Evolutionary conservation across 2,329 filamentous ascomycete genomes (phyloP).

Genomic region (Verruconis gallopava): DNA sequence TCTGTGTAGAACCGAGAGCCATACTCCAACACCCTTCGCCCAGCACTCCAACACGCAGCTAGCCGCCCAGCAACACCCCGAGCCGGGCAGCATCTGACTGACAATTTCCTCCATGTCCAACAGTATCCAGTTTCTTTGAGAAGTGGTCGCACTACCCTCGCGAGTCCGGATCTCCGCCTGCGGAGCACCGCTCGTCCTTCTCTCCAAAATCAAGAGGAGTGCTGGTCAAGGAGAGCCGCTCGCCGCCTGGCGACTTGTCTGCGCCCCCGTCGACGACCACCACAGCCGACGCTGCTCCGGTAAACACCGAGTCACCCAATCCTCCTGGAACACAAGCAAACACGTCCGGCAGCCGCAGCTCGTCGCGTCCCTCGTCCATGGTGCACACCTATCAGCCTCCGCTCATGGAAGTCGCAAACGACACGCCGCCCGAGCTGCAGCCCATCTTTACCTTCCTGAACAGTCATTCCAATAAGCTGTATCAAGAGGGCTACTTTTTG

Average conservation of each 20-base stretch:
- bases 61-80: no score
- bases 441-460: constrained; percentile 91
- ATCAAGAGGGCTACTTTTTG: constrained; percentile 94
- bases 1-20: no score
- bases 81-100: no score
- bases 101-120: no score
- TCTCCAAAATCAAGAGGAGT: not conserved
- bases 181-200: not conserved
- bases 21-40: no score
- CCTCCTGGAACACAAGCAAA: constrained; percentile 26
- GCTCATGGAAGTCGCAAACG: constrained; percentile 69
- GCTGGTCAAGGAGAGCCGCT: not conserved
- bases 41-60: no score
- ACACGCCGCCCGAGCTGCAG: constrained; percentile 84
- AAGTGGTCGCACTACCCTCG: not conserved
- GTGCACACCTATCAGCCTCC: constrained; percentile 74
- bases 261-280: constrained; percentile 20
- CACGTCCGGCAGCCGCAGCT: constrained; percentile 33
- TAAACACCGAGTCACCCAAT: constrained; percentile 15
- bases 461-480: constrained; percentile 89
- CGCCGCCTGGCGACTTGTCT: constrained; percentile 8
- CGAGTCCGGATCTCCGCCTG: not conserved
- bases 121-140: not conserved
- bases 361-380: constrained; percentile 70
- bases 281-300: constrained; percentile 17